These are phyloP conservation scores for Lasiosphaeria miniovina DNA, from an alignment of 495 filamentous ascomycete genomes.

Conservation along the genomic window DNA sequence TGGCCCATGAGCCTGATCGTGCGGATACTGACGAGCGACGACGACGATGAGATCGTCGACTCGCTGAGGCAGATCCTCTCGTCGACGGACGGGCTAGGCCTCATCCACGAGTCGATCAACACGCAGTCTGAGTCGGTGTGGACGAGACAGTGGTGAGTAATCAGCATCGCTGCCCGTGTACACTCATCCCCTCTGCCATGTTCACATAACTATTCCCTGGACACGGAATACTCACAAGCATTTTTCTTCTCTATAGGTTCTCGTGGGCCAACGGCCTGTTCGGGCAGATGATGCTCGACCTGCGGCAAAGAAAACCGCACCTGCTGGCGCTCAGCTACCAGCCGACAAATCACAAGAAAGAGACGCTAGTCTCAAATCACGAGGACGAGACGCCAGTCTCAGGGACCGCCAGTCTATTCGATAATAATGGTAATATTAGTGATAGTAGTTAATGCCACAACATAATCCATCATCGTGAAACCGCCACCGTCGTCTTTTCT, in stretches of 20 bases:
- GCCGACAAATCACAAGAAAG: too few relatives aligned
- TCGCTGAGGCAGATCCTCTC: conserved; percentile 47
- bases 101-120: conserved; percentile 62
- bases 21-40: conserved; percentile 38
- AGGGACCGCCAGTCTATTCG: too few relatives aligned
- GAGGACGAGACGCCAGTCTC: too few relatives aligned
- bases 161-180: neutral
- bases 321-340: conserved; percentile 41
- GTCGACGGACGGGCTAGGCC: conserved; percentile 54
- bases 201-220: neutral
- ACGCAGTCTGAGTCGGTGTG: conserved; percentile 47
- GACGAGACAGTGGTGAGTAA: conserved; percentile 56
- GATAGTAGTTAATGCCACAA: neutral
- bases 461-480: neutral
- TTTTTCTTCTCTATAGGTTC: conserved; percentile 42
- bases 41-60: conserved; percentile 47
- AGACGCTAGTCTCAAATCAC: too few relatives aligned
- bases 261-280: conserved; percentile 70
- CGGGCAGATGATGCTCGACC: conserved; percentile 61
- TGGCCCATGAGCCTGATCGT: conserved; percentile 62
- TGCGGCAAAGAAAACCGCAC: conserved; percentile 42
- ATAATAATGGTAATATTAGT: neutral
- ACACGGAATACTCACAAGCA: too few relatives aligned
- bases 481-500: too few relatives aligned
- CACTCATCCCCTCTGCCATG: neutral